A percentile compares a stretch with the other conserved stretches of the same genome.
phyloP scores from a whole-genome alignment of 164 flowering plant genomes.

The Protea cynaroides region DNA sequence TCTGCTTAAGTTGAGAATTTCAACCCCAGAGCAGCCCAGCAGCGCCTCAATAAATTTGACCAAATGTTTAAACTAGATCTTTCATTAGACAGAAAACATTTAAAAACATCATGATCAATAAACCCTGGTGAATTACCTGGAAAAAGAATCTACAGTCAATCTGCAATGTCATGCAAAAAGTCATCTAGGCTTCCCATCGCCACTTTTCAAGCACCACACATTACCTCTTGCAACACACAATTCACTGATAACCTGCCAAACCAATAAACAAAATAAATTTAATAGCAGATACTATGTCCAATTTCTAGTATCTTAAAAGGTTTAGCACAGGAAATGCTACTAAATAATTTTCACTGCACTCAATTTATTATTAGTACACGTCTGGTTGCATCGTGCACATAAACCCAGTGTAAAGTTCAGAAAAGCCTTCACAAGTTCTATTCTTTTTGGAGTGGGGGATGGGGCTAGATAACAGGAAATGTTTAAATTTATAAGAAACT shows the following conservation, averaged over 20 bases:
- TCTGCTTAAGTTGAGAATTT: too few species aligned
- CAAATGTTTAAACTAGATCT: too few species aligned
- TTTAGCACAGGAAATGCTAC: background rate
- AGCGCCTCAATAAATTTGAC: too few species aligned
- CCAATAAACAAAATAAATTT: background rate
- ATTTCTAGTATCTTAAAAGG: background rate
- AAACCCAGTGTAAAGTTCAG: too few species aligned
- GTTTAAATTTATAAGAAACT: too few species aligned
- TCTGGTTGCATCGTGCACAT: too few species aligned
- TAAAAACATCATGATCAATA: too few species aligned
- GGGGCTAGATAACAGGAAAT: too few species aligned
- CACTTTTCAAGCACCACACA: slow-evolving; percentile 52
- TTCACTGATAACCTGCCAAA: slow-evolving; percentile 55
- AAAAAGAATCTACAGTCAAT: background rate
- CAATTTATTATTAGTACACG: background rate
- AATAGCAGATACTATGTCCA: background rate
- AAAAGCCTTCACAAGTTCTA: too few species aligned
- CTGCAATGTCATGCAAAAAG: background rate
- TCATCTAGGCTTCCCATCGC: slow-evolving; percentile 42
- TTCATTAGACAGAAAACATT: too few species aligned
- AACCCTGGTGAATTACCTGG: background rate
- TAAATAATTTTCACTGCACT: background rate
- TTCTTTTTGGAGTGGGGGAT: too few species aligned
- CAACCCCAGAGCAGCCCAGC: too few species aligned
- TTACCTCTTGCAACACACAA: slow-evolving; percentile 40